A percentile compares a stretch with the other conserved stretches of the same genome.
Evolutionary conservation across 305 asterid species (phyloP).

Genomic region (Solanum hybrid): DNA sequence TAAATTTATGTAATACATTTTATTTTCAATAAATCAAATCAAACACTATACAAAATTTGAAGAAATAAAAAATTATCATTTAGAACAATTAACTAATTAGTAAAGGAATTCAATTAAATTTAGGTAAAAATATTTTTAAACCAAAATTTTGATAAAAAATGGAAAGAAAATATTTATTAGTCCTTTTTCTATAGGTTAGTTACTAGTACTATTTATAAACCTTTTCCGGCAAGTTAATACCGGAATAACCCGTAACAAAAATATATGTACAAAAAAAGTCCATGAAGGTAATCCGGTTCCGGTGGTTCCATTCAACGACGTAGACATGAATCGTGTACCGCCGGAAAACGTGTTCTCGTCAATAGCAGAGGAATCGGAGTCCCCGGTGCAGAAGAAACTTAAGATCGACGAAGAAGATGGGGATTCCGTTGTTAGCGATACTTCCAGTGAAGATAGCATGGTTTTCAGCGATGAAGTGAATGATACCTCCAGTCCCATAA

Average conservation of each 20-base stretch:
- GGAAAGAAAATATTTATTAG: background rate
- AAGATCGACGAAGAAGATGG: background rate
- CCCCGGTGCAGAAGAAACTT: background rate
- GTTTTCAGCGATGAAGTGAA: background rate
- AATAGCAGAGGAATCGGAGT: background rate
- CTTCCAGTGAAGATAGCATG: background rate
- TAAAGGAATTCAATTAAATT: too few relatives aligned
- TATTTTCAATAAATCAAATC: too few relatives aligned
- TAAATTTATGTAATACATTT: background rate
- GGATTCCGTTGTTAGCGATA: background rate
- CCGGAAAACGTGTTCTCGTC: background rate
- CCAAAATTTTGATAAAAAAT: too few relatives aligned
- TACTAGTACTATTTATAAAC: background rate
- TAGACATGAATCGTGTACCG: background rate
- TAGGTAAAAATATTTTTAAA: background rate
- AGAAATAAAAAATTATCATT: too few relatives aligned
- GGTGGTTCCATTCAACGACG: background rate
- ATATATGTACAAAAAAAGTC: too few relatives aligned
- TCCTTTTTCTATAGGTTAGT: background rate
- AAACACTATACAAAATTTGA: background rate
- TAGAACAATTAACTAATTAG: background rate
- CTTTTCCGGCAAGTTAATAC: background rate
- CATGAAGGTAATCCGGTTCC: background rate
- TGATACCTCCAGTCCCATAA: background rate
- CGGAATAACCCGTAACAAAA: background rate